Evolutionary conservation across 2,329 filamentous ascomycete genomes (phyloP), one percentile per base, ranked within the genome.

Genomic region (Xylariaceae sp.): DNA sequence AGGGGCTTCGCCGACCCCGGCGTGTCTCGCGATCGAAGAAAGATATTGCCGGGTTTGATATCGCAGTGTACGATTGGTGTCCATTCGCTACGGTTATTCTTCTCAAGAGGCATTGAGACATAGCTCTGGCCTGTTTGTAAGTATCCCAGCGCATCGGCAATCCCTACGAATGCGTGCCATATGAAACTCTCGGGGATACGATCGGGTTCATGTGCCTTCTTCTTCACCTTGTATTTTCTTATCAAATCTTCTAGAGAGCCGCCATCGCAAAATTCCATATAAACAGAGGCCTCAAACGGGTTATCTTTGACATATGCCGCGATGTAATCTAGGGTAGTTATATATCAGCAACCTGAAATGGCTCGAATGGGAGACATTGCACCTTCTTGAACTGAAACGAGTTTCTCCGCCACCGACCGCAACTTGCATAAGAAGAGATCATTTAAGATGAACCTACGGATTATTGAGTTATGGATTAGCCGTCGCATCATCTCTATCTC

Each of bases 41-140:
- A 61, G 37, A 66, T 51, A 39, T 66, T 66, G 52, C 52, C 57
- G 16, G 62, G 62, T 34, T 63, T 66, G 49, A 65, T 65, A 26
- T 66, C 64, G n/a, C 64, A 52, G 36, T 66, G 64, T 14, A 65
- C 29, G 2, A 66, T 47, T 9, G 64, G 56, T 37, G 12, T 43
- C 64, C 64, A 66, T 14, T 24, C 24, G 0, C 11, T 12, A 2
- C 16, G 28, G 17, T 58, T 19, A 21, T 59, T 49, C 3, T 48
- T 57, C 17, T 54, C 21, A 3, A 63, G 50, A 6, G 49, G 23
- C 21, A 45, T n/a, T 0, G 61, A 53, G 3, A 58, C 34, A 26
- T 37, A 52, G 37, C 60, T 65, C 31, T 51, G 33, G 4, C 62
- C 64, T 1, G 64, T 63, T 2, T 48, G 28, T 4, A 66, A 51